Base-by-base conservation (phyloP, 2,329 filamentous ascomycete genomes). In the Fusarium musae region DNA sequence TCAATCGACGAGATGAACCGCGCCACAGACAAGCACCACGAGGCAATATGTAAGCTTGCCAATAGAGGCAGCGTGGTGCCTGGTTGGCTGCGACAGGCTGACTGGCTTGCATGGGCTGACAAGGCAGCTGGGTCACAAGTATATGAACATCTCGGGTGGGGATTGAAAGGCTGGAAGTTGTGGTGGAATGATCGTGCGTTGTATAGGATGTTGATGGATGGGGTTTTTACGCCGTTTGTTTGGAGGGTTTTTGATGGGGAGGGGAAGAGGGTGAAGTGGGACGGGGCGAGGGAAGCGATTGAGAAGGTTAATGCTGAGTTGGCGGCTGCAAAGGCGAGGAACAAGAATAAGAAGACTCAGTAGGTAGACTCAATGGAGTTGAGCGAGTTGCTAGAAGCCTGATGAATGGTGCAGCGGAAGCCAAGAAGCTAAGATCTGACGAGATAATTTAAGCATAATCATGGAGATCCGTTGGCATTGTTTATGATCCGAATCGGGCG, bases 161-260 rank as follows among this genome's bases (percentile, higher is more conserved):
- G 82, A 1, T 76, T 75, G 75, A 75, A 77, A 40, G 83, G 80
- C 0, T 85, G 85, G 83, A 75, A 62, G 49, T 83, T 86, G 32
- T 86, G 84, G 83, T 79, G 79, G 66, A 69, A 69, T 28, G 82
- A 86, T 36, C 77, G 79, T 13, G 75, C 73, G 26, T 72, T 86
- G 42, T 85, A 82, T 56, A 78, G 75, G 16, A 54, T 84, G 42
- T 62, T 84, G 58, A 82, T 83, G 69, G 78, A 80, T 23, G 83
- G 83, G 2, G 71, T 85, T 4, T 80, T 82, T 70, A 83, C 81
- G n/a, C 82, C 84, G 17, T 83, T 83, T 47, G 75, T 82, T 7
- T 84, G 81, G 74, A 79, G 84, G 4, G 71, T 83, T 4, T 86
- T 87, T 74, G 79, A 83, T 60, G 82, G 82, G 6, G 81, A 81